Conservation (phyloP, 176 grass and related monocot species). For the Zoysia japonica region DNA sequence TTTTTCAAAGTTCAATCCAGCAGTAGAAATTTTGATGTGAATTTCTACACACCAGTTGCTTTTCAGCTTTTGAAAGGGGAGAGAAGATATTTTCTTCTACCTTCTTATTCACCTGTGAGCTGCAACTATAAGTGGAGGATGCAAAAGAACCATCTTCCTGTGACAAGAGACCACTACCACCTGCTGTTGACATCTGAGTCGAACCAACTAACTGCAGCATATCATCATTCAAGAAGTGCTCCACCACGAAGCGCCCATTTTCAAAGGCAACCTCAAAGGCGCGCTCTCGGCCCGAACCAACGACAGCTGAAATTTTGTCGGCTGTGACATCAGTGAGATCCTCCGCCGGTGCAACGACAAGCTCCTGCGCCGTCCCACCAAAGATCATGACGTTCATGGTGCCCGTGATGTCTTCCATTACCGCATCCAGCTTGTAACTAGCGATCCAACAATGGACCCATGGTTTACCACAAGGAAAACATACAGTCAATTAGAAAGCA, state of each 20-base stretch:
- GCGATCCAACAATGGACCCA: background rate
- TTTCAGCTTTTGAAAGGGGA: background rate
- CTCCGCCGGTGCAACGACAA: background rate
- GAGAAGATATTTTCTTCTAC: background rate
- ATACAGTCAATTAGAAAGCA: background rate
- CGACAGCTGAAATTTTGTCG: background rate
- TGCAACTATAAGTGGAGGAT: background rate
- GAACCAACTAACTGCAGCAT: background rate
- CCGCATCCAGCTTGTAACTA: conserved; percentile 37
- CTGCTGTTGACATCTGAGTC: background rate
- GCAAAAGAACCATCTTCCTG: background rate
- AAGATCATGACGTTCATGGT: conserved; percentile 33
- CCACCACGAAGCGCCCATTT: background rate
- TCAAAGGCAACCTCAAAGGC: background rate
- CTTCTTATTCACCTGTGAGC: background rate
- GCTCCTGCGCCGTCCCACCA: background rate
- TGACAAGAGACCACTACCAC: background rate
- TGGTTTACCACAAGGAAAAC: background rate
- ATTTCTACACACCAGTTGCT: background rate
- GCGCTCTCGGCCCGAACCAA: background rate
- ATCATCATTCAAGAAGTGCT: background rate
- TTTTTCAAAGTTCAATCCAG: background rate
- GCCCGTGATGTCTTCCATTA: background rate
- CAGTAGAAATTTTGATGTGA: background rate
- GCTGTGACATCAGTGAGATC: background rate